Base-by-base conservation (phyloP, 2,329 filamentous ascomycete genomes). In the Phyllosticta citriasiana region DNA sequence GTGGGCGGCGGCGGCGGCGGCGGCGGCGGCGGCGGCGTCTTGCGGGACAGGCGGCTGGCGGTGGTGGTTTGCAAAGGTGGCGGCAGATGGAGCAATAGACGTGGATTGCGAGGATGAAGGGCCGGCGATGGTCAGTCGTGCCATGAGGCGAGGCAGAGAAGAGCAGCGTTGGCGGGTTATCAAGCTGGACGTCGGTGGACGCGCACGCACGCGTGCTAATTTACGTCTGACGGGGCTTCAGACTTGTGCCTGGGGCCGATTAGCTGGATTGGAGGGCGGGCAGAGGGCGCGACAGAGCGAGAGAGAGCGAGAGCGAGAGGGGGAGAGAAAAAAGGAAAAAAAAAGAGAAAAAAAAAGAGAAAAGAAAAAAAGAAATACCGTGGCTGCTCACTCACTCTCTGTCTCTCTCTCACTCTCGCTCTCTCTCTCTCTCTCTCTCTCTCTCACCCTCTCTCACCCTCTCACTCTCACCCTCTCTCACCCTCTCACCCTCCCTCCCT, bases 291-390 rank as follows among this genome's bases (percentile, higher is more conserved):
- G 14, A 16, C 47, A 6, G 19, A 22, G 47, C 30, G 56, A 16
- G 50, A 35, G 26, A 9, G 57, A 4, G 5, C 14, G 24, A 55
- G 22, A 9, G 10, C 2, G 50, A 53, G 53, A 59, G 53, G 50
- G 35, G 53, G 53, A 53, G 53, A 59, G 26, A 59, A 40, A 24
- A 50, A 47, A 50, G 47, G 53, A 58, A 35, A 47, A 40, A 58
- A 58, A 24, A 33, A 40, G 19, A 53, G 53, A 58, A 58, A 30
- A 40, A 24, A 53, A 27, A 16, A n/a, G 19, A n/a, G 7, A 47
- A 47, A 40, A 40, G 33, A 40, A 40, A 40, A 40, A 40, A 14
- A 9, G 16, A 40, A 40, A 8, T 9, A 4, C 33, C 40, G 19
- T 47, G 12, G 14, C 40, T 47, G 14, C n/a, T 22, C 19, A 22